Percentiles rank a stretch among this genome's conserved stretches.
Conservation (phyloP, 768 basidiomycete genomes). For the Lentinula detonsa region DNA sequence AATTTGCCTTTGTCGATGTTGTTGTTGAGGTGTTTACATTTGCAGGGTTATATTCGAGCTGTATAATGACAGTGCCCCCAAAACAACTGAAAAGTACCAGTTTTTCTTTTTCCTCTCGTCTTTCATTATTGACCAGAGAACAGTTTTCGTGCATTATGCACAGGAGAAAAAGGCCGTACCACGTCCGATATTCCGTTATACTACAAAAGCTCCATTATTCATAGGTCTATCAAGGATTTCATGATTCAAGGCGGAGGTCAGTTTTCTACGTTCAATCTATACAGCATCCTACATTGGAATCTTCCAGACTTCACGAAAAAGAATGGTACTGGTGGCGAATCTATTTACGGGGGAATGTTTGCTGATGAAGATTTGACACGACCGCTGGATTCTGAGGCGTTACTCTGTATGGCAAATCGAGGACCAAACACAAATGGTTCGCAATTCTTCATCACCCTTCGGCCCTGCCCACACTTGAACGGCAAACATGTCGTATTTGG, state of each 20-base stretch:
- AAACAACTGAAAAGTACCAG: conserved; percentile 72
- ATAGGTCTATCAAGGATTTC: conserved; percentile 72
- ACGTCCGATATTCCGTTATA: conserved; percentile 61
- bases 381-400: conserved; percentile 60
- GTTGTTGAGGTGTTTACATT: conserved; percentile 19
- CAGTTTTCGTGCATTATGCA: conserved; percentile 83
- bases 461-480: conserved; percentile 60
- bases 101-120: conserved; percentile 1
- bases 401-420: conserved; percentile 89
- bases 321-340: conserved; percentile 78
- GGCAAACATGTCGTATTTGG: conserved; percentile 62
- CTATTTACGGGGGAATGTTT: conserved; percentile 73
- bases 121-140: conserved; percentile 2
- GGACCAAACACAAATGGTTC: conserved; percentile 82
- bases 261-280: not conserved
- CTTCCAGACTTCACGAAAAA: conserved; percentile 66
- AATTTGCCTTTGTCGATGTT: not conserved
- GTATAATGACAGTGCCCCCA: conserved; percentile 65
- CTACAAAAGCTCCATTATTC: conserved; percentile 76
- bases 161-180: conserved; percentile 79
- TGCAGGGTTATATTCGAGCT: conserved; percentile 70
- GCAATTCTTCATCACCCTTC: conserved; percentile 83
- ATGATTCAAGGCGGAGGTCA: conserved; percentile 80
- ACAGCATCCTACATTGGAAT: conserved; percentile 1
- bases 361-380: conserved; percentile 69